A percentile compares a stretch with the other conserved stretches of the same genome.
Evolutionary conservation across 352 stramenopile genomes (phyloP).

Genomic region (Phytophthora hybrid): DNA sequence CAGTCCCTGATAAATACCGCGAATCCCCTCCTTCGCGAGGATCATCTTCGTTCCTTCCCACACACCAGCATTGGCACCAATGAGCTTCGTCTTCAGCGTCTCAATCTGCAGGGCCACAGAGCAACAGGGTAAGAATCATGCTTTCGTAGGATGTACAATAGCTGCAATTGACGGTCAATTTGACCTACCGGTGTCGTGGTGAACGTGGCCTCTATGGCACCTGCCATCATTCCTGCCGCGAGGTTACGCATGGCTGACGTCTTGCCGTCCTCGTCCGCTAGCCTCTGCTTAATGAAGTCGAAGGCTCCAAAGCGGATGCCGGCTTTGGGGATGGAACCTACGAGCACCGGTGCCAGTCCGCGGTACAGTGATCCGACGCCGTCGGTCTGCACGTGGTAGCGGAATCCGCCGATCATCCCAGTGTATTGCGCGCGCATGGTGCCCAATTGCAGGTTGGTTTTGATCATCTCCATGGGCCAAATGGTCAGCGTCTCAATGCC

Average conservation of each 20-base stretch:
- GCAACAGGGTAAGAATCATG: neutral
- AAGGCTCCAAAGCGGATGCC: slow-evolving; percentile 97
- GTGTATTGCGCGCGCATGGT: slow-evolving; percentile 83
- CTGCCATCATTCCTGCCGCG: slow-evolving; percentile 92
- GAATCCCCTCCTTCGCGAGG: slow-evolving; percentile 90
- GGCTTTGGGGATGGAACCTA: slow-evolving; percentile 96
- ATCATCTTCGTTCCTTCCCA: slow-evolving; percentile 93
- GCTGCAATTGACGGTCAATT: no score
- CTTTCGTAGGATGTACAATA: no score
- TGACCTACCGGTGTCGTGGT: slow-evolving; percentile 91
- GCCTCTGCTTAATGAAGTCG: slow-evolving; percentile 85
- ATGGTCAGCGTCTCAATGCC: slow-evolving; percentile 91
- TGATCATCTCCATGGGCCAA: slow-evolving; percentile 96
- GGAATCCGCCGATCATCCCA: slow-evolving; percentile 77
- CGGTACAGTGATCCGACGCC: slow-evolving; percentile 91
- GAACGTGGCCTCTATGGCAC: slow-evolving; percentile 92
- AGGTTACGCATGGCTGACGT: slow-evolving; percentile 93
- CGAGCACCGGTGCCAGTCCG: slow-evolving; percentile 93
- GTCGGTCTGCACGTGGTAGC: slow-evolving; percentile 75
- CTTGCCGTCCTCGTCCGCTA: slow-evolving; percentile 92
- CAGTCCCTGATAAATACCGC: slow-evolving; percentile 95
- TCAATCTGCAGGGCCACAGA: slow-evolving; percentile 73
- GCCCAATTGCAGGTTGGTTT: slow-evolving; percentile 93
- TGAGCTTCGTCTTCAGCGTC: slow-evolving; percentile 98
- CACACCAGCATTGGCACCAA: slow-evolving; percentile 95